Base-by-base conservation (phyloP, 1,139 yeast species). In the Taphrina betulina region DNA sequence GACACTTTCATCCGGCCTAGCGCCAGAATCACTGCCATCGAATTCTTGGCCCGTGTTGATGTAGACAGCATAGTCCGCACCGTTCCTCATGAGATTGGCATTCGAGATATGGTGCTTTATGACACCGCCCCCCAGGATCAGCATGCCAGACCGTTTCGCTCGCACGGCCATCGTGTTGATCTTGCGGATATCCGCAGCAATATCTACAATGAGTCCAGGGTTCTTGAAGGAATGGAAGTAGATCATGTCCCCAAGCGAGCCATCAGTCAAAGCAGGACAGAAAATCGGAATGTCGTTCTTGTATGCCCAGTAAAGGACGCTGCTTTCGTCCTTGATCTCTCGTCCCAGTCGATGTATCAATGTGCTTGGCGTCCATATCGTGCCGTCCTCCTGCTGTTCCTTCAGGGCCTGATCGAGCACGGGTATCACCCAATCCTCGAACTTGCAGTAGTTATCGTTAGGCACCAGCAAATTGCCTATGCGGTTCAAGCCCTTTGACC, bases 11-110 rank as follows among this genome's bases (percentile, higher is more conserved):
- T 94, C 98, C 0, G 98, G 97, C 68, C 98, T 80, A 4, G 99
- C 99, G 62, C 99, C 99, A 16, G 98, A 97, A 70, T 92, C 99
- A 14, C 96, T 87, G 52, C 98, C 98, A 68, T 92, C 99, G 67
- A 89, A 94, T 70, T 92, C 99, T 73, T 92, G 98, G 40, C 96
- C 98, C 12, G 99, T 92, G 72, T 94, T 94, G 69, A 92, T 90
- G 71, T 81, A 92, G 17, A 92, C 96, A 2, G 98, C 97, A 68
- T 83, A 88, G 69, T 92, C 99, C 20, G 99, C 98, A 64, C 99
- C 99, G 66, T 92, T 94, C 76, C 99, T 83, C 99, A 92, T 92
- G 66, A 92, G 77, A 70, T 97, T 90, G 4, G 99, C 98, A 69
- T 92, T 92, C 67, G 95, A 90, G 64, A 92, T 92, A 69, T 92